A percentile compares a stretch with the other conserved stretches of the same genome.
Conservation (phyloP, 352 stramenopile species). For the Globisporangium acanthophoron region DNA sequence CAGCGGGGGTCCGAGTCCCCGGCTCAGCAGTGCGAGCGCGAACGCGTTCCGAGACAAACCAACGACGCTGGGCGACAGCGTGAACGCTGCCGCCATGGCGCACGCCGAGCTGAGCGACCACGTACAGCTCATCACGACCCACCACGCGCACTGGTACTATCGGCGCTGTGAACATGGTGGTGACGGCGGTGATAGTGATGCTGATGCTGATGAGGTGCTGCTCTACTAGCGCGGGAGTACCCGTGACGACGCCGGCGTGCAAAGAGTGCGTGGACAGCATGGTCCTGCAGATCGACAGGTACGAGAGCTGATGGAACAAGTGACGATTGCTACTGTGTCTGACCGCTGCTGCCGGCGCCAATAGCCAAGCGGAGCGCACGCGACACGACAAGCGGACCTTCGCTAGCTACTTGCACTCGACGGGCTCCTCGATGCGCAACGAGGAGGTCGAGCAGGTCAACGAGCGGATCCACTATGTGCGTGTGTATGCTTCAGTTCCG, state of each 20-base stretch:
- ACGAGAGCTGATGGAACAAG: background rate
- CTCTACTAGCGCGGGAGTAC: slow-evolving; percentile 35
- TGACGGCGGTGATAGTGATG: background rate
- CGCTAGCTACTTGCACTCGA: slow-evolving; percentile 51
- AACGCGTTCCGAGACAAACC: slow-evolving; percentile 14
- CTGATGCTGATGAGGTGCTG: background rate
- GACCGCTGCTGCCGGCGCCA: background rate
- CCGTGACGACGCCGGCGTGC: slow-evolving; percentile 58
- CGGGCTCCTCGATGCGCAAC: slow-evolving; percentile 32
- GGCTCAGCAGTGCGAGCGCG: slow-evolving; percentile 18
- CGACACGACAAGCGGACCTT: slow-evolving; percentile 72
- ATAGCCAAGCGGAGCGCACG: slow-evolving; percentile 57
- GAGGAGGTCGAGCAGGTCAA: slow-evolving; percentile 63
- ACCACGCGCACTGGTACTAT: slow-evolving; percentile 62
- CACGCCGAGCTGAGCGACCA: slow-evolving; percentile 74
- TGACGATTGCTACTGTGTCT: background rate
- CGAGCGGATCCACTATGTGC: slow-evolving; percentile 70
- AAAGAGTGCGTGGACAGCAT: slow-evolving; percentile 76
- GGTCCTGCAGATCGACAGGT: slow-evolving; percentile 67
- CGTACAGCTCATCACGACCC: slow-evolving; percentile 57
- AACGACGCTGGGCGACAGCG: slow-evolving; percentile 42
- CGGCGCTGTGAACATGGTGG: too few relatives aligned
- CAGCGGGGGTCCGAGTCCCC: slow-evolving; percentile 17
- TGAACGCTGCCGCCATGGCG: slow-evolving; percentile 46
- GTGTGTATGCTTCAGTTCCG: slow-evolving; percentile 4